Conservation (phyloP, 2,329 filamentous ascomycete genomes). For the Ampelomyces quisqualis region DNA sequence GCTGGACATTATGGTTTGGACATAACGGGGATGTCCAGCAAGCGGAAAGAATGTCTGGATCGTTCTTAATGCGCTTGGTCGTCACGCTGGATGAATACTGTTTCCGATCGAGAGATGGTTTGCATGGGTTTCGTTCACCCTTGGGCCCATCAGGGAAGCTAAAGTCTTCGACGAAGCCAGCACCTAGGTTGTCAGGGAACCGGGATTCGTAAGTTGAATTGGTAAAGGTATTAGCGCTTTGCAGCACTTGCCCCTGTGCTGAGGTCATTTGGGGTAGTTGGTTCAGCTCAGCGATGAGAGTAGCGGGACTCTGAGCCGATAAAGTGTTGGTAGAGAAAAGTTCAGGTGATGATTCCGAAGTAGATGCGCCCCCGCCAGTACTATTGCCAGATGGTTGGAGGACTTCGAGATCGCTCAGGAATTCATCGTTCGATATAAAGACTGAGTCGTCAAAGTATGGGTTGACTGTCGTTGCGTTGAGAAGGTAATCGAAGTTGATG, state of each 20-base stretch:
- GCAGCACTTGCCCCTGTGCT: constrained; percentile 23
- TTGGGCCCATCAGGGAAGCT: constrained; percentile 42
- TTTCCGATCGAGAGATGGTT: constrained; percentile 18
- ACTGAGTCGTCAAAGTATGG: constrained; percentile 43
- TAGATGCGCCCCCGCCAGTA: constrained; percentile 34
- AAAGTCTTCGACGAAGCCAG: constrained; percentile 41
- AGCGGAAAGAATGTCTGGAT: constrained; percentile 42
- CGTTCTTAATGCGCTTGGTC: constrained; percentile 39
- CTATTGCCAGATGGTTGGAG: constrained; percentile 40
- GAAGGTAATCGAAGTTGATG: constrained; percentile 34
- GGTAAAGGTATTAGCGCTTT: constrained; percentile 37
- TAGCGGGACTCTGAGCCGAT: constrained; percentile 29
- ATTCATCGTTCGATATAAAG: constrained; percentile 44
- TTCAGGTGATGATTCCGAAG: constrained; percentile 44
- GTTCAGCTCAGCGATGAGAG: constrained; percentile 19
- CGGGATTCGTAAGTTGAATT: constrained; percentile 40
- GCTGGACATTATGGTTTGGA: constrained; percentile 43
- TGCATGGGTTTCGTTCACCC: constrained; percentile 17
- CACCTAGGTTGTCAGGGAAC: constrained; percentile 40
- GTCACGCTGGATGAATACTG: constrained; percentile 19
- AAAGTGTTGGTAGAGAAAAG: constrained; percentile 23
- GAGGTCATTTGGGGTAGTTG: constrained; percentile 32
- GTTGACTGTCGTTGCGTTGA: constrained; percentile 33
- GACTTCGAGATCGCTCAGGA: constrained; percentile 44
- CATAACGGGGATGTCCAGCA: constrained; percentile 48